Base-by-base conservation (phyloP, 2,329 filamentous ascomycete genomes). In the Dothideomycetes sp. region DNA sequence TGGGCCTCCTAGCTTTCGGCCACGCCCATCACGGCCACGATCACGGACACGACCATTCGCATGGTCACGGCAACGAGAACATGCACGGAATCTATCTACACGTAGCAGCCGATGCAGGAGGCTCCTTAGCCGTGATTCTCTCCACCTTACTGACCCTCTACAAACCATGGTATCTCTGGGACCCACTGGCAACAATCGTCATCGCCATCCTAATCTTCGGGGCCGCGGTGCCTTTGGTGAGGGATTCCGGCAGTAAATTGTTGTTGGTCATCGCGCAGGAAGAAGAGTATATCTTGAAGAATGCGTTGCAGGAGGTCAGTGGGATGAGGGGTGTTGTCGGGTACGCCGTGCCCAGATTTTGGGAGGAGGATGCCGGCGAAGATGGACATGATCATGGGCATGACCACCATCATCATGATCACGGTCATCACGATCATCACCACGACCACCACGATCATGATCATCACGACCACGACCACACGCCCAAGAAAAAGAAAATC, bases 61-160 rank as follows among this genome's bases (percentile, higher is more conserved):
- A 82, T 51, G 67, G 62, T 7, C 82, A 88, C 54, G 82, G 86
- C 47, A 94, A 94, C 59, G 91, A 98, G 54, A 98, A 98, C 57
- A 95, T 98, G 88, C 77, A 91, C 52, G 91, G 91, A 10, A 96
- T 98, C 50, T 98, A 94, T 62, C 69, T 98, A 15, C 91, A 98
- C 56, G 84, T 98, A 36, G 71, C 96, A 19, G 91, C 91, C 5
- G 91, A 98, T 58, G 94, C 91, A 0, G 78, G 96, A 20, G 91
- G 91, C 18, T 95, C 88, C 41, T 83, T 88, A 1, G 91, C 91
- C 1, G 91, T 98, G 33, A 94, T 98, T 47, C 77, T 87, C 23
- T 95, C 87, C 6, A 98, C 91, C 0, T 67, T 85, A 1, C 69
- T 96, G 16, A 94, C 93, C 0, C 82, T 93, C 56, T 80, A 85